Conservation (phyloP, 176 grass and related monocot genomes). For the Bromus sterilis region DNA sequence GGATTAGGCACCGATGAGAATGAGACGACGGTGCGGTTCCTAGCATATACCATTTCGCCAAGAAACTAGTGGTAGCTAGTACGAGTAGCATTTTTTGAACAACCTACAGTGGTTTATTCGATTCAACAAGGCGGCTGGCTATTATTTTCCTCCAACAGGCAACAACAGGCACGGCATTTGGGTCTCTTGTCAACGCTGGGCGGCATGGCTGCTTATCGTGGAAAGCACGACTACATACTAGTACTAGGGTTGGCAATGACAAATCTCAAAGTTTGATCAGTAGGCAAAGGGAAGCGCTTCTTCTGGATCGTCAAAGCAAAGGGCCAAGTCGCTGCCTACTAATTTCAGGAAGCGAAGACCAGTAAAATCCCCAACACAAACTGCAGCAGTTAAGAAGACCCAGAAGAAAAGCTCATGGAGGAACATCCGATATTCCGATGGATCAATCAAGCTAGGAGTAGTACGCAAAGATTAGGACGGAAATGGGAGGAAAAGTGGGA, state of each 20-base stretch:
- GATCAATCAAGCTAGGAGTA: too few relatives aligned
- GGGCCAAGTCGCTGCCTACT: background rate
- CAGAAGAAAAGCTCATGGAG: background rate
- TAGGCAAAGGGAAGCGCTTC: background rate
- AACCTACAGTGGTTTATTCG: background rate
- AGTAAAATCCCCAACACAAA: background rate
- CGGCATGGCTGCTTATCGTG: background rate
- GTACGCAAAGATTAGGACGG: too few relatives aligned
- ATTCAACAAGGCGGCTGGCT: background rate
- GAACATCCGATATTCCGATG: background rate
- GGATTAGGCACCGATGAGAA: background rate
- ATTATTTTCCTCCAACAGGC: background rate
- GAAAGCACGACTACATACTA: background rate
- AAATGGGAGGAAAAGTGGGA: background rate
- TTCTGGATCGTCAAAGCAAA: background rate
- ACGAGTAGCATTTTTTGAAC: too few relatives aligned
- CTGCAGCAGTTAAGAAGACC: background rate
- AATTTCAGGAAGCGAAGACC: background rate
- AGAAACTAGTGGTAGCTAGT: too few relatives aligned
- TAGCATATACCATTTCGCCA: too few relatives aligned
- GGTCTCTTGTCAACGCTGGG: background rate
- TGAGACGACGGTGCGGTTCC: too few relatives aligned
- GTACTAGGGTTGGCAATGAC: background rate
- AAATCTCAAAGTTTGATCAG: background rate
- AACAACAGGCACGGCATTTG: background rate